A percentile compares a stretch with the other conserved stretches of the same genome.
These are phyloP conservation scores for Hygrocybe coccinea DNA, from an alignment of 768 basidiomycete species.

Conservation along the genomic window DNA sequence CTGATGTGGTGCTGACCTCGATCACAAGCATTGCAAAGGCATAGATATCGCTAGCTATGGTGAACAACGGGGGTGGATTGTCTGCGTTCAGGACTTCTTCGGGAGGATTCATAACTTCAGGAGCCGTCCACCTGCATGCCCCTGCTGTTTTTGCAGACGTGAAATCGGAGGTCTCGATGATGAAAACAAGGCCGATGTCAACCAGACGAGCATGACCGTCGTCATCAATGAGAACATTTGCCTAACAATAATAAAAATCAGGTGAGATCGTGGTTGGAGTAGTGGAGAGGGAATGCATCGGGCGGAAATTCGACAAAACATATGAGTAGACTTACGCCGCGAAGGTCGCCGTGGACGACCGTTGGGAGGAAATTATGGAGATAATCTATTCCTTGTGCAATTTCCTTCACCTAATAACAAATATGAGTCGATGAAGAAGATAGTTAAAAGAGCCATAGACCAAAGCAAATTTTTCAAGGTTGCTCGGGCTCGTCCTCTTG, in stretches of 20 bases:
- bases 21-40: constrained; percentile 26
- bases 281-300: background rate
- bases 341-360: constrained; percentile 27
- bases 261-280: background rate
- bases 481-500: background rate
- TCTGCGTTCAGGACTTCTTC: constrained; percentile 6
- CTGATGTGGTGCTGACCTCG: constrained; percentile 18
- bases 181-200: constrained; percentile 26
- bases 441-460: background rate
- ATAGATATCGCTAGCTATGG: constrained; percentile 22
- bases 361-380: constrained; percentile 16
- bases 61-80: constrained; percentile 7
- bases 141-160: constrained; percentile 23
- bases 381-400: constrained; percentile 22
- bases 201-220: constrained; percentile 20
- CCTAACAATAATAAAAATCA: constrained; percentile 10
- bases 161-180: constrained; percentile 19
- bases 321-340: constrained; percentile 14
- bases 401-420: constrained; percentile 10
- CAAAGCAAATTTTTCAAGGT: constrained; percentile 10
- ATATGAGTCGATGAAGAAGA: background rate
- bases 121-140: constrained; percentile 29
- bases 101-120: constrained; percentile 27
- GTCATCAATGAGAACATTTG: constrained; percentile 27
- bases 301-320: background rate